Conservation (phyloP, 148 eudicot genomes). For the Spergularia bocconei region DNA sequence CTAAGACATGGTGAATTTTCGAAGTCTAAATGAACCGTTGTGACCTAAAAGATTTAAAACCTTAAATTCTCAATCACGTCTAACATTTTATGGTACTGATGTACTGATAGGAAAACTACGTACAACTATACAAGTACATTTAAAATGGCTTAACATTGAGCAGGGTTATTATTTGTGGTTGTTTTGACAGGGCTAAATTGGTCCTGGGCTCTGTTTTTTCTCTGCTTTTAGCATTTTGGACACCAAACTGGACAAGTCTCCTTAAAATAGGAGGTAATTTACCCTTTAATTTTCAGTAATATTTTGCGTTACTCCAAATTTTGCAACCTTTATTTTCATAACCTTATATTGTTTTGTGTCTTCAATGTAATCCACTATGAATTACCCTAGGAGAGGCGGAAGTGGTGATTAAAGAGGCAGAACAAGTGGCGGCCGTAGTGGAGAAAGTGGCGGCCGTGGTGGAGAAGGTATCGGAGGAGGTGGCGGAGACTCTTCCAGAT, state of each 20-base stretch:
- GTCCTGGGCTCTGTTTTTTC: conserved; percentile 46
- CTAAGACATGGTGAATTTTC: too few relatives aligned
- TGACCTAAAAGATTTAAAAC: too few relatives aligned
- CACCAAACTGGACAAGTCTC: conserved; percentile 53
- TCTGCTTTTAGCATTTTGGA: conserved; percentile 51
- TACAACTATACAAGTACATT: too few relatives aligned
- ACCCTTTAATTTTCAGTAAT: too few relatives aligned
- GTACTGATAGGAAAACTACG: too few relatives aligned
- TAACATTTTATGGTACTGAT: too few relatives aligned
- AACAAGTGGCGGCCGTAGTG: conserved; percentile 62
- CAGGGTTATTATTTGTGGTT: background rate
- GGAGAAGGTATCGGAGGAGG: conserved; percentile 54
- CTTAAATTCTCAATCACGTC: too few relatives aligned
- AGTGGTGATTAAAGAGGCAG: conserved; percentile 52
- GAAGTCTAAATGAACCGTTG: too few relatives aligned
- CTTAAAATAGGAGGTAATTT: conserved; percentile 49
- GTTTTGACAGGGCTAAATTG: conserved; percentile 47
- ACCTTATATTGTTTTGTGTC: background rate
- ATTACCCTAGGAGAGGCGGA: conserved; percentile 48
- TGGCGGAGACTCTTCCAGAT: conserved; percentile 51
- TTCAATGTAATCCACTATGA: background rate
- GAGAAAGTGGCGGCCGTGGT: conserved; percentile 61
- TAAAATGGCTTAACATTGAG: too few relatives aligned
- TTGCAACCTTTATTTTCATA: background rate
- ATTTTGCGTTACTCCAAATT: too few relatives aligned